phyloP scores from a whole-genome alignment of 371 early-diverging fungal genomes.

The Mortierella sp. region DNA sequence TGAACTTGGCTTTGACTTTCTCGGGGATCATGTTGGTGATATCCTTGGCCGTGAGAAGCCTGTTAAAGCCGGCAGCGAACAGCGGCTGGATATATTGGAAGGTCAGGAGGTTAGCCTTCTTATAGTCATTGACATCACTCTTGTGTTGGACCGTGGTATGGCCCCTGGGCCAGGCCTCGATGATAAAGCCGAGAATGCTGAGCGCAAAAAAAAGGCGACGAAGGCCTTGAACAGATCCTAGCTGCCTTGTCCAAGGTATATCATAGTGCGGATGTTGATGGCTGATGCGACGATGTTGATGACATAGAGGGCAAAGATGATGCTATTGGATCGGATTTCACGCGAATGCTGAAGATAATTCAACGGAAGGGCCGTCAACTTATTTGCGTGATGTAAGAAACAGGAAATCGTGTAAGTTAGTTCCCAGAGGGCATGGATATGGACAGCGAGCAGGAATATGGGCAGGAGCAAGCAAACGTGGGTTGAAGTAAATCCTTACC shows the following conservation, averaged over 20 bases:
- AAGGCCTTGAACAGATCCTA: constrained; percentile 22
- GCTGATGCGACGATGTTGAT: constrained; percentile 2
- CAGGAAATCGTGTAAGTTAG: too few relatives aligned
- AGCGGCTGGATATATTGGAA: constrained; percentile 25
- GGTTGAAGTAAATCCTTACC: too few relatives aligned
- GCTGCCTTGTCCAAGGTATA: background rate
- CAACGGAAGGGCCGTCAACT: constrained; percentile 5
- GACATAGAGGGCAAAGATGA: constrained; percentile 14
- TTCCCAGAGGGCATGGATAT: too few relatives aligned
- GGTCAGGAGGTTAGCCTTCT: constrained; percentile 24
- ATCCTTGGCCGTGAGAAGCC: constrained; percentile 18
- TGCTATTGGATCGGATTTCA: constrained; percentile 4
- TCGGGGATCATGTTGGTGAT: constrained; percentile 25
- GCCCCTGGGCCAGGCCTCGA: constrained; percentile 26
- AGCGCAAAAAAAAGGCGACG: constrained; percentile 12
- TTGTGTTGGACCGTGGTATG: constrained; percentile 12
- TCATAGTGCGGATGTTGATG: constrained; percentile 36
- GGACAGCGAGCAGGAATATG: too few relatives aligned
- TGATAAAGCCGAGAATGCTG: constrained; percentile 15
- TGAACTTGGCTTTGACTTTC: constrained; percentile 10
- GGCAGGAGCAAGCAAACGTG: too few relatives aligned
- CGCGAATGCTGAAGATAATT: constrained; percentile 22
- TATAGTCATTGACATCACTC: constrained; percentile 9
- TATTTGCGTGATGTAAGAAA: background rate
- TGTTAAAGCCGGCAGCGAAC: constrained; percentile 10